Evolutionary conservation across 257 asterid species (phyloP), one percentile per base, ranked within the genome.

Genomic region (Catharanthus roseus): DNA sequence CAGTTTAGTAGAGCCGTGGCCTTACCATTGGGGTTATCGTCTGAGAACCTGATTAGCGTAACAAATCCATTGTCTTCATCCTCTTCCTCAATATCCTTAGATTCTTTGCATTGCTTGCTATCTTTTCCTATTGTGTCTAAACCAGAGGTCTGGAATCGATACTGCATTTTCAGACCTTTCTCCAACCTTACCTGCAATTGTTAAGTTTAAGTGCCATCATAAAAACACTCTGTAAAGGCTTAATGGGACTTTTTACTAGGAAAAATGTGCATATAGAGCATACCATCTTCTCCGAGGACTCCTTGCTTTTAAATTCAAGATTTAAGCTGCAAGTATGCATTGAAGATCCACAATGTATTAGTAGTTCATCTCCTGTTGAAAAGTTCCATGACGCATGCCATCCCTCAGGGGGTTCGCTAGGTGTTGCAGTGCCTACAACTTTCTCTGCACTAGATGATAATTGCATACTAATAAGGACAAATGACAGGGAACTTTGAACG

Each of bases 1-100:
- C 98, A 93, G 87, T 93, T 90, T 31, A 93, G 39, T 26, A 93
- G 92, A 21, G 95, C 97, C 0, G 98, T 90, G 57, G 98, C 98
- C 82, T 85, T 89, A 53, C 97, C 97, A 2, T 72, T 70, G 0
- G 86, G 95, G 77, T 81, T 47, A 47, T 86, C 96, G n/a, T 87
- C 95, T 0, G 92, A 86, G 82, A 69, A 80, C 70, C 97, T 85
- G 56, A 89, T 73, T 26, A 93, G 8, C 6, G 98, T 93, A 68
- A 87, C 77, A 55, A 84, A 93, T 29, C 86, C 96, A 28, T 75
- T 83, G 42, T 88, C 96, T 57, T n/a, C n/a, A n/a, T 84, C 91
- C 44, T 28, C 73, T 21, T 41, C 79, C 34, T 49, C 67, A 11
- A 21, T 45, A 21, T 70, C 74, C 42, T 69, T 66, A 24, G 45